Conservation (phyloP, 106 monocot species). For the Iris macrosiphon region DNA sequence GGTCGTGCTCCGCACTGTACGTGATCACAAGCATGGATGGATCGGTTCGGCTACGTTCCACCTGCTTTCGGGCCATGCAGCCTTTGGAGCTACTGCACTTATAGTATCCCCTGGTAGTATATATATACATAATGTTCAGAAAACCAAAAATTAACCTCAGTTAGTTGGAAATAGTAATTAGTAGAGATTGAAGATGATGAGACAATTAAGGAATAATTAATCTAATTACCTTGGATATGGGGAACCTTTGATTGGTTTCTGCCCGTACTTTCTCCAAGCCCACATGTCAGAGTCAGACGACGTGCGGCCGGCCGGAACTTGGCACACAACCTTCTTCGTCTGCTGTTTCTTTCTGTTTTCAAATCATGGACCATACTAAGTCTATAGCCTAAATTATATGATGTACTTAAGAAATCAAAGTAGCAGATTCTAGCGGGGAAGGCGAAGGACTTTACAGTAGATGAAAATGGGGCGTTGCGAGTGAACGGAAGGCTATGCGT, state of each 20-base stretch:
- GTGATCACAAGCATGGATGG: conserved; percentile 56
- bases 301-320: conserved; percentile 47
- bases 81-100: conserved; percentile 83
- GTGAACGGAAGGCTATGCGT: no score
- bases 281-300: conserved; percentile 52
- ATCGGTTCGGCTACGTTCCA: conserved; percentile 61
- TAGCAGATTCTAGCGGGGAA: no score
- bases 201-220: not conserved
- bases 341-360: conserved; percentile 47
- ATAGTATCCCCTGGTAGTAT: conserved; percentile 62
- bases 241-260: conserved; percentile 94
- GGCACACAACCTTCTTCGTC: conserved; percentile 69
- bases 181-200: not conserved
- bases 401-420: not conserved
- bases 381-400: not conserved
- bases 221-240: conserved; percentile 62
- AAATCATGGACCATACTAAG: not conserved
- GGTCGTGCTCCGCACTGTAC: conserved; percentile 84
- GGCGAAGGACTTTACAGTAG: no score
- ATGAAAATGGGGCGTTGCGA: no score
- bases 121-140: not conserved
- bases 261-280: conserved; percentile 99
- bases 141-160: no score
- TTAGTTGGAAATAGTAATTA: not conserved
- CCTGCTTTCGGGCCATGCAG: conserved; percentile 75